Evolutionary conservation across 192 early-diverging fungal genomes (phyloP), one percentile per base, ranked within the genome.

Genomic region (Paraglomus brasilianum): DNA sequence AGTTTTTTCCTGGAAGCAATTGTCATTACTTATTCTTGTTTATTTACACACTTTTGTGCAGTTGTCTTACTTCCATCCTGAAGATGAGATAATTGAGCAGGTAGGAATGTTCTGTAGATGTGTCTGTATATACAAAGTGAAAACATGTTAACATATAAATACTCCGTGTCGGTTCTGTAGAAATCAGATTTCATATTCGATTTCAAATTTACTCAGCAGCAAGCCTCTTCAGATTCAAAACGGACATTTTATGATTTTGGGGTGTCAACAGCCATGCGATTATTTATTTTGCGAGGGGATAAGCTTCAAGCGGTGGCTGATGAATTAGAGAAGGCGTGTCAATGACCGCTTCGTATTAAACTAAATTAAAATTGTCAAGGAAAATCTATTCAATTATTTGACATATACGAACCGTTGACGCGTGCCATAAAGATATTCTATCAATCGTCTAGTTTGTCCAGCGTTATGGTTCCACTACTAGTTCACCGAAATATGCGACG

Each of bases 81-180:
- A 98, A 66, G 96, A 98, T 73, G 96, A 96, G 71, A 85, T 96
- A 59, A 78, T 96, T 51, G 89, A 91, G 57, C 82, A 86, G 30
- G 67, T 69, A 48, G 19, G 15, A 41, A 15, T 41, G 5, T 59
- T 40, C 42, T 6, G 13, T 0, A 41, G 1, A 38, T 58, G 13
- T 41, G 15, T 14, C 14, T 8, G 5, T 4, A 14, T 59, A 41
- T 39, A 59, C 0, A 10, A 41, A 22, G n/a, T 59, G 8, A 6
- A 41, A 0, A 4, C 5, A 10, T 59, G 2, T 6, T n/a, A 59
- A n/a, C 17, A 15, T 38, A 40, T 46, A 44, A 1, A 21, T 6
- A 63, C 14, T 30, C 2, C 17, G 43, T 38, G 1, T 64, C 45
- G 13, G 44, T 45, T 46, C 45, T 36, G n/a, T 53, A 69, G 77